Conservation (phyloP, 352 stramenopile genomes). For the Aphanomyces invadans region DNA sequence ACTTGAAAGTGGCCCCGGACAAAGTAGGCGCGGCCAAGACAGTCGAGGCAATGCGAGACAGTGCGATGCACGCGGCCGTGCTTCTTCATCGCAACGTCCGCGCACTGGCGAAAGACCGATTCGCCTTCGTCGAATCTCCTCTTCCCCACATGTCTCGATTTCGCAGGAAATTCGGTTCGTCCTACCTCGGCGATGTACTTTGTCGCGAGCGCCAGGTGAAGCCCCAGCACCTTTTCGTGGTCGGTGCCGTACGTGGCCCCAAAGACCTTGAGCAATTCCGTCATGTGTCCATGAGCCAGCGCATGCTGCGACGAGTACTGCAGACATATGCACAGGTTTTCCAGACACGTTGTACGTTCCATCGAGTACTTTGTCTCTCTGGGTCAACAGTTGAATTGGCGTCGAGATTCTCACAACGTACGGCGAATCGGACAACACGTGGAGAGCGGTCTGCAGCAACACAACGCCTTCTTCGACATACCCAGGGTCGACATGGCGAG, state of each 20-base stretch:
- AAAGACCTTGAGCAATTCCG: constrained; percentile 30
- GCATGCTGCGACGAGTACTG: constrained; percentile 12
- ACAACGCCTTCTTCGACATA: constrained; percentile 6
- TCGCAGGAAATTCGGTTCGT: not conserved
- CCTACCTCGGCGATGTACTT: constrained; percentile 40
- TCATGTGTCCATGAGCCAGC: constrained; percentile 27
- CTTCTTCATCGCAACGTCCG: constrained; percentile 28
- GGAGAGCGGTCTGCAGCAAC: not conserved
- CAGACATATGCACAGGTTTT: constrained; percentile 24
- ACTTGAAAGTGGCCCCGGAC: constrained; percentile 48
- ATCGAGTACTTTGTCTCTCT: not conserved
- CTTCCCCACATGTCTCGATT: constrained; percentile 14
- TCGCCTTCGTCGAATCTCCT: constrained; percentile 37
- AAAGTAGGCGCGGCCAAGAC: constrained; percentile 49
- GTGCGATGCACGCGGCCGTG: constrained; percentile 26
- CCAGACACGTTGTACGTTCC: constrained; percentile 3
- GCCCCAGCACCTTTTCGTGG: constrained; percentile 42
- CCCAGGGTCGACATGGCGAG: not conserved
- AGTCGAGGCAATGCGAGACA: constrained; percentile 36
- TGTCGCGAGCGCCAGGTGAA: constrained; percentile 33
- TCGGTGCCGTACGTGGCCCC: constrained; percentile 36
- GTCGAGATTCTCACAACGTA: not conserved
- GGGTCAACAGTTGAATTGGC: not conserved
- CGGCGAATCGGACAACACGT: not conserved
- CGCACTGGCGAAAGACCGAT: constrained; percentile 23